Evolutionary conservation across 202 grass and related monocot species (phyloP).

Genomic region (Carex arenaria): DNA sequence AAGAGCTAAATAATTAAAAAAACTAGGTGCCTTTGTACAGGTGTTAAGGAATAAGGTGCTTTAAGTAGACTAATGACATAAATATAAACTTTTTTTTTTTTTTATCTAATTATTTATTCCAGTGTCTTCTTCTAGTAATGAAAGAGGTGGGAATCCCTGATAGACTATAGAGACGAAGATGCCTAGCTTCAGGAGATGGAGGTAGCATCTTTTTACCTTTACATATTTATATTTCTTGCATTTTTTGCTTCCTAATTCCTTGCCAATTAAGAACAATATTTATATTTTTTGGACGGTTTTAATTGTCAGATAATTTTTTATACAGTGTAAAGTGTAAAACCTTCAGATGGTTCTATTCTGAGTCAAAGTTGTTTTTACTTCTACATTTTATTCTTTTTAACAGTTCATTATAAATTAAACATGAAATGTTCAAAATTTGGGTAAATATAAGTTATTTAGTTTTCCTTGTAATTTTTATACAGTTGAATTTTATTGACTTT

Average conservation of each 20-base stretch:
- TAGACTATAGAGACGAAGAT: not conserved
- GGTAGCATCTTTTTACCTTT: not conserved
- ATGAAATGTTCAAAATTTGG: not conserved
- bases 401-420: too few relatives aligned
- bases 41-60: not conserved
- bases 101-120: not conserved
- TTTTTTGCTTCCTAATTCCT: not conserved
- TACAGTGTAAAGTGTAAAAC: not conserved
- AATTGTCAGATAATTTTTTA: not conserved
- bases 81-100: not conserved
- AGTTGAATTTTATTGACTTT: not conserved
- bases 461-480: not conserved
- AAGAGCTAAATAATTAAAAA: not conserved
- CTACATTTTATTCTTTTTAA: not conserved
- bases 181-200: slow-evolving; percentile 5
- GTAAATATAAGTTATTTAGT: not conserved
- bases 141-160: not conserved
- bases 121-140: not conserved
- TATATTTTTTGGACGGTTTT: not conserved
- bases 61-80: not conserved
- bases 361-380: not conserved
- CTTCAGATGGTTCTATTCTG: not conserved
- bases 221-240: not conserved
- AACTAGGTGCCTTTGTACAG: slow-evolving; percentile 7
- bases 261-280: too few relatives aligned